Evolutionary conservation across 148 eudicot genomes (phyloP), one percentile per base, ranked within the genome.

Genomic region (Chenopodium berlandieri): DNA sequence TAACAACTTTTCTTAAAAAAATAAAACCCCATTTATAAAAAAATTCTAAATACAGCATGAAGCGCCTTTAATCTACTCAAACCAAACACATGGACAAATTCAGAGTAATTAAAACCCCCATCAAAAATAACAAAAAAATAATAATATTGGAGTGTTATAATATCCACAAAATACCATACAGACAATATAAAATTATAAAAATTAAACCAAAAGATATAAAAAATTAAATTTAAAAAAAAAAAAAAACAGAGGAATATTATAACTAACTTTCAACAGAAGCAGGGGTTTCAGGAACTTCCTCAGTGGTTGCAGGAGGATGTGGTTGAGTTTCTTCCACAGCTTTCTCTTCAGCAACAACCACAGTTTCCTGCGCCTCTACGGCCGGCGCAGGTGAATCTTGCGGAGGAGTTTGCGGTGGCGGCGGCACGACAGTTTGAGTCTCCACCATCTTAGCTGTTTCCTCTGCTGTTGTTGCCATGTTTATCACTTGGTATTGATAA

Each of bases 181-280:
- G 6, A 40, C 1, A 11, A 11, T 50, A 11, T 13, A 2, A 48
- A 50, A 11, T 9, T 48, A 10, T 11, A 50, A 50, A 50, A 50
- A 9, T 8, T 9, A 48, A 2, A 11, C 12, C 14, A 48, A 50
- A 11, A 50, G 0, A 50, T 50, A 9, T 2, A 1, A 48, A 50
- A 50, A 50, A 9, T 50, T 27, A 7, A 80, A 54, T 14, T 71
- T 2, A 34, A 34, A 4, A 17, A 37, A 34, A 71, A 60, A 44
- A 10, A 69, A 40, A 78, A 75, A 6, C 7, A 69, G 27, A 23
- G 25, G 52, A 71, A 17, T 13, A 52, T 27, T 56, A 10, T 56
- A 23, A 78, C 73, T 81, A 86, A 94, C 94, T 87, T 87, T 90
- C 90, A 77, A 85, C 89, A 44, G 91, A 89, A 87, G 46, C 81